A percentile compares a stretch with the other conserved stretches of the same genome.
These are phyloP conservation scores for Xylaria sp. DNA, from an alignment of 2,329 filamentous ascomycete species.

Conservation along the genomic window DNA sequence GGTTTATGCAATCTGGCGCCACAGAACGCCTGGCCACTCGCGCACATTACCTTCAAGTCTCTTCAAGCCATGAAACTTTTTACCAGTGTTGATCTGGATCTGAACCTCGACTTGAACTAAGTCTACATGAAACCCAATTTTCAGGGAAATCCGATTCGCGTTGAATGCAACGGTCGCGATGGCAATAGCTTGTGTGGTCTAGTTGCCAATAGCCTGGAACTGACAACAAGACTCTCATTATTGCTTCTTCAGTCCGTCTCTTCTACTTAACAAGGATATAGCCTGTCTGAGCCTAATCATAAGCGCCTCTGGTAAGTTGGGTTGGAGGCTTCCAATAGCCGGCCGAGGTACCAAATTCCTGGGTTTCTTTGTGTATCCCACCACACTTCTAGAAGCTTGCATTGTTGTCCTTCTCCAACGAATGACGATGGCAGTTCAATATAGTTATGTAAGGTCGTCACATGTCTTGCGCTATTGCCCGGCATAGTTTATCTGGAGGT, in stretches of 20 bases:
- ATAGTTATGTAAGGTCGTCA: conserved; percentile 22
- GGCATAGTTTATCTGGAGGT: conserved; percentile 26
- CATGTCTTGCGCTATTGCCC: conserved; percentile 18
- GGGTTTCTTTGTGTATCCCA: conserved; percentile 38
- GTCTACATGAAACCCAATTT: background rate
- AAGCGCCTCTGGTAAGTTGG: conserved; percentile 6
- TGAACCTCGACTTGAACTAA: background rate
- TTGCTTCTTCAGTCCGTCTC: conserved; percentile 24
- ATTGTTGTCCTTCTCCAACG: conserved; percentile 15
- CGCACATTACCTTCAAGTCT: conserved; percentile 1
- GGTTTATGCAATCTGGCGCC: conserved; percentile 24
- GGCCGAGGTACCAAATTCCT: conserved; percentile 34
- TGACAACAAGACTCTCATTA: background rate
- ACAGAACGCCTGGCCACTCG: conserved; percentile 3
- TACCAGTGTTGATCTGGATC: background rate
- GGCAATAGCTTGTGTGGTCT: conserved; percentile 10
- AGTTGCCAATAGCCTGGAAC: conserved; percentile 18
- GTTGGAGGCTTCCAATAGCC: conserved; percentile 23
- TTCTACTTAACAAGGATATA: conserved; percentile 4
- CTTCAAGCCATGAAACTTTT: background rate
- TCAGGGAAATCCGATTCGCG: conserved; percentile 1
- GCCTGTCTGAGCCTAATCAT: conserved; percentile 30
- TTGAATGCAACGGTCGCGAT: background rate
- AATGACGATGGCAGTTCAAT: conserved; percentile 12
- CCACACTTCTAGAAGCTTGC: conserved; percentile 35